A percentile compares a stretch with the other conserved stretches of the same genome.
These are phyloP conservation scores for Fraxinus angustifolia DNA, from an alignment of 305 asterid genomes.

Conservation along the genomic window DNA sequence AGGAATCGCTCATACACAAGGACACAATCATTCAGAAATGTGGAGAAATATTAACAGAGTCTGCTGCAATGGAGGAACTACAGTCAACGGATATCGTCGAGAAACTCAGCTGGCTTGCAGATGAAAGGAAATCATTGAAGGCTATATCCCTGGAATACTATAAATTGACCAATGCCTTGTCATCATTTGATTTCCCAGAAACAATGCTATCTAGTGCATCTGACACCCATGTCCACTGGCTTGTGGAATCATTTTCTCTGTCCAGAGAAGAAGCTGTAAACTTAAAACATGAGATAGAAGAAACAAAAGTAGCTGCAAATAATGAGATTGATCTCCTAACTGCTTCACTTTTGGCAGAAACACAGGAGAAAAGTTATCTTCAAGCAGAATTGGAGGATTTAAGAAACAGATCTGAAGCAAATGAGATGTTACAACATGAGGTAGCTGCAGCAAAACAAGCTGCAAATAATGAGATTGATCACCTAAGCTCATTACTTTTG, in stretches of 20 bases:
- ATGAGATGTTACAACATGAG: constrained; percentile 38
- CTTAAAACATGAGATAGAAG: constrained; percentile 54
- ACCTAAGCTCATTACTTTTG: constrained; percentile 38
- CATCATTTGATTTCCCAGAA: constrained; percentile 62
- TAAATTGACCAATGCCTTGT: constrained; percentile 44
- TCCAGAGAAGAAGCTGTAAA: constrained; percentile 58
- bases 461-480: constrained; percentile 37
- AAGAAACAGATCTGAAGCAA: constrained; percentile 33
- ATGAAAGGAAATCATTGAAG: constrained; percentile 58
- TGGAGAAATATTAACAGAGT: constrained; percentile 60
- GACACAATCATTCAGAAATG: constrained; percentile 57
- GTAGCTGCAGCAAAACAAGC: constrained; percentile 36
- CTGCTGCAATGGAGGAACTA: constrained; percentile 37
- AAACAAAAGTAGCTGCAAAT: constrained; percentile 51
- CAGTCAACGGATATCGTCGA: constrained; percentile 55
- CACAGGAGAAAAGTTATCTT: constrained; percentile 54
- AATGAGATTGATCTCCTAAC: constrained; percentile 57
- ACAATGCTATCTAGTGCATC: constrained; percentile 46
- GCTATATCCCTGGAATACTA: constrained; percentile 49
- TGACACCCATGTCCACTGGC: constrained; percentile 56
- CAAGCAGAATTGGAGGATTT: constrained; percentile 54
- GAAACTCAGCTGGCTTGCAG: constrained; percentile 61
- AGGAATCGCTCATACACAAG: constrained; percentile 67
- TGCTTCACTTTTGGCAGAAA: constrained; percentile 56
- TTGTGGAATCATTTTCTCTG: constrained; percentile 50